These are phyloP conservation scores for Phytophthora lateralis DNA, from an alignment of 352 stramenopile genomes.

Conservation along the genomic window DNA sequence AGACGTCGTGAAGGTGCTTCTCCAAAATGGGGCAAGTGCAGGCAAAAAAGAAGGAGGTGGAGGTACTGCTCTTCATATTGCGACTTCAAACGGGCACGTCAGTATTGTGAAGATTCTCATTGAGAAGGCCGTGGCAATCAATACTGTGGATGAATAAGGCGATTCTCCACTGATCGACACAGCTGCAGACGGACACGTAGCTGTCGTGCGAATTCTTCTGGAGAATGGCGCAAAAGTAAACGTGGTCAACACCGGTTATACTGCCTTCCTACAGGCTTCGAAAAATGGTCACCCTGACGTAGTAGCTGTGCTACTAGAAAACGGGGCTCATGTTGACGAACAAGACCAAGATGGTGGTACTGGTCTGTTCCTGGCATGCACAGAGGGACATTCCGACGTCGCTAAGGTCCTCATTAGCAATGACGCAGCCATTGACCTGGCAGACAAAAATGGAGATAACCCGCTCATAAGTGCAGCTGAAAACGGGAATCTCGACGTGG, in stretches of 20 bases:
- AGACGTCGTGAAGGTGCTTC: conserved; percentile 2
- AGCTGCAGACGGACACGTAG: background rate
- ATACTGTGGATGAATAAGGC: background rate
- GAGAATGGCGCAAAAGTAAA: background rate
- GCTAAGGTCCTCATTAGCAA: background rate
- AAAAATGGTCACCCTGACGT: background rate
- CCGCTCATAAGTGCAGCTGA: background rate
- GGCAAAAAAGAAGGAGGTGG: background rate
- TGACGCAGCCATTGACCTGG: background rate
- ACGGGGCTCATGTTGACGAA: background rate
- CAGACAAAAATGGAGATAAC: background rate
- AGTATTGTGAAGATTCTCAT: background rate
- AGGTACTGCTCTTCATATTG: background rate
- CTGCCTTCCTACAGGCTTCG: background rate
- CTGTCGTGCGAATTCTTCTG: background rate
- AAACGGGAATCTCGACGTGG: background rate
- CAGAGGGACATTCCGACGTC: background rate
- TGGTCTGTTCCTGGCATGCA: background rate
- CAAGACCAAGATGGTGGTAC: background rate
- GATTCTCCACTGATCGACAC: background rate
- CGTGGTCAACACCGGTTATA: background rate
- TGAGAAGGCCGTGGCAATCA: background rate
- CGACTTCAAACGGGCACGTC: background rate
- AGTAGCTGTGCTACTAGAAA: background rate
- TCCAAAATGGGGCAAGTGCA: conserved; percentile 2